A percentile compares a stretch with the other conserved stretches of the same genome.
Conservation (phyloP, 2,329 filamentous ascomycete genomes). For the Penicillium decumbens region DNA sequence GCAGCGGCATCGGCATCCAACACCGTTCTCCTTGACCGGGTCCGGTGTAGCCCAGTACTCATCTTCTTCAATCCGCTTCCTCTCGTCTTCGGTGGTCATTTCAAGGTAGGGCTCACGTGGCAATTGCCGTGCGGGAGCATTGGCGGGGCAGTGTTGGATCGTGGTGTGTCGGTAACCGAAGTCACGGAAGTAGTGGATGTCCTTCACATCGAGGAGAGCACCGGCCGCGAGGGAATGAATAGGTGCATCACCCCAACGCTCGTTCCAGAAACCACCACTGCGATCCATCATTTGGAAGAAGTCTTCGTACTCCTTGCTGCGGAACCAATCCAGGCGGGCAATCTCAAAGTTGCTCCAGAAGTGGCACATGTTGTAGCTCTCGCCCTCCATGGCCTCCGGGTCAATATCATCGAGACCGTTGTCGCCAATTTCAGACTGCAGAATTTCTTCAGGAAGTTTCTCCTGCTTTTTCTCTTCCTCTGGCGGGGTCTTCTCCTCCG, state of each 20-base stretch:
- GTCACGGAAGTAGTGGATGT: slow-evolving; percentile 98
- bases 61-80: slow-evolving; percentile 83
- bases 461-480: slow-evolving; percentile 60
- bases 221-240: slow-evolving; percentile 97
- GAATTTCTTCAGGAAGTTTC: slow-evolving; percentile 73
- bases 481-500: slow-evolving; percentile 48
- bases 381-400: slow-evolving; percentile 89
- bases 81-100: slow-evolving; percentile 72
- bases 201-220: slow-evolving; percentile 69
- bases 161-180: slow-evolving; percentile 98
- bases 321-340: slow-evolving; percentile 88
- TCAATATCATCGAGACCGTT: slow-evolving; percentile 75
- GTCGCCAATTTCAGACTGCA: slow-evolving; percentile 67
- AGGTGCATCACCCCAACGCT: slow-evolving; percentile 98
- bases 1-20: slow-evolving; percentile 92
- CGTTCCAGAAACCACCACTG: slow-evolving; percentile 98
- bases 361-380: slow-evolving; percentile 99
- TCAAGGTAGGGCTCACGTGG: slow-evolving; percentile 76
- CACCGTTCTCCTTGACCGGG: slow-evolving; percentile 84
- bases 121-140: slow-evolving; percentile 83
- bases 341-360: slow-evolving; percentile 99
- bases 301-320: slow-evolving; percentile 94
- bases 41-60: slow-evolving; percentile 93
- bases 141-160: slow-evolving; percentile 96
- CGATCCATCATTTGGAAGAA: slow-evolving; percentile 99